Percentiles rank a stretch among this genome's conserved stretches.
These are phyloP conservation scores for Ziziphus jujuba DNA, from an alignment of 306 rosid genomes.

Conservation along the genomic window DNA sequence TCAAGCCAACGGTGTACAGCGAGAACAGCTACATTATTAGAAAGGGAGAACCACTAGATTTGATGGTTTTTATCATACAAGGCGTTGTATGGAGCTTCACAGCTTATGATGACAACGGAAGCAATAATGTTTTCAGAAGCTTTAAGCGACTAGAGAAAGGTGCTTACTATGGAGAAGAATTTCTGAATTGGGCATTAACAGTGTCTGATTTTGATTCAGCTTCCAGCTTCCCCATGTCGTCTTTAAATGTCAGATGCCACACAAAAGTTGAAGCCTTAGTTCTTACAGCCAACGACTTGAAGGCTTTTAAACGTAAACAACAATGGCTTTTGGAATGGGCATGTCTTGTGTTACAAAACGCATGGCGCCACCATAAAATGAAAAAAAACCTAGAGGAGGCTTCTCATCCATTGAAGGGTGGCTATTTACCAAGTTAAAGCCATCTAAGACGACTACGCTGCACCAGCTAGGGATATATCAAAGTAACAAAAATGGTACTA, in stretches of 20 bases:
- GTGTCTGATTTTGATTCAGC: background rate
- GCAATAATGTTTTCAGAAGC: background rate
- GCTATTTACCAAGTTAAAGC: no score
- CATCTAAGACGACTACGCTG: no score
- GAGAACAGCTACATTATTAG: slow-evolving; percentile 4
- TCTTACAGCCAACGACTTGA: background rate
- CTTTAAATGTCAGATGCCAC: background rate
- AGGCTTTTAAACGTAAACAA: no score
- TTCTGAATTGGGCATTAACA: background rate
- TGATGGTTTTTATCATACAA: background rate
- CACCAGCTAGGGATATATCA: no score
- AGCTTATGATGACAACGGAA: background rate
- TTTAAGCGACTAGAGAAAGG: background rate
- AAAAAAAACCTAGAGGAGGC: no score
- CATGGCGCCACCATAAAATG: no score
- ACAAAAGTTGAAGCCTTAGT: background rate
- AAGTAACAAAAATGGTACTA: no score
- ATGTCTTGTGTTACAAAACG: no score
- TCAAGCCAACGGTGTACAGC: background rate
- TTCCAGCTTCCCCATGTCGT: background rate
- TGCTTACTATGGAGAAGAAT: background rate
- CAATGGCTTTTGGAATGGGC: no score
- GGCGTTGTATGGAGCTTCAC: background rate
- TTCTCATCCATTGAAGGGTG: no score
- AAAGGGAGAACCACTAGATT: background rate